Conservation (phyloP, 345 rosid species). For the Camelina neglecta region DNA sequence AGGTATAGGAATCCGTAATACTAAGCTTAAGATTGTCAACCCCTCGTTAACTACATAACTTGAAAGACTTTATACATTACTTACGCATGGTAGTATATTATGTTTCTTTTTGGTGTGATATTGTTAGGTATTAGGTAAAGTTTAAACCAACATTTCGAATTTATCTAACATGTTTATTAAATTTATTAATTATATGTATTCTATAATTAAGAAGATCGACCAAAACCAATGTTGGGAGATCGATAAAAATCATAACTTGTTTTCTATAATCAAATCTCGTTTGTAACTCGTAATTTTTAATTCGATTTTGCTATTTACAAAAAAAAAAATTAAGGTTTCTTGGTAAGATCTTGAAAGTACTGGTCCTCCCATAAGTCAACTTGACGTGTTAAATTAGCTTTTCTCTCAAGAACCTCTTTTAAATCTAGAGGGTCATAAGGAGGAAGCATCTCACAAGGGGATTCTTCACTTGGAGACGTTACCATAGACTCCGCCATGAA, state of each 20-base stretch:
- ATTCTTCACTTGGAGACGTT: constrained; percentile 50
- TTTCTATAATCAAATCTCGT: background rate
- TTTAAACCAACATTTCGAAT: background rate
- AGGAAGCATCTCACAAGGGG: constrained; percentile 55
- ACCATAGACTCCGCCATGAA: constrained; percentile 65
- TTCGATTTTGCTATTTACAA: background rate
- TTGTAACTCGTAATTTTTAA: background rate
- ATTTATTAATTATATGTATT: background rate
- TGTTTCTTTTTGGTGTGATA: constrained; percentile 4
- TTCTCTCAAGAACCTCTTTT: constrained; percentile 42
- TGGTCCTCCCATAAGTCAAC: constrained; percentile 63
- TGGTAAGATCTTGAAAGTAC: constrained; percentile 42
- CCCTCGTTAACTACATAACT: constrained; percentile 10
- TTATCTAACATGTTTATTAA: background rate
- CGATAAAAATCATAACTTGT: background rate
- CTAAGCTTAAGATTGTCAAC: constrained; percentile 9
- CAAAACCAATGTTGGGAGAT: too few relatives aligned
- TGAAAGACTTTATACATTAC: background rate
- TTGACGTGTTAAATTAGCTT: constrained; percentile 45
- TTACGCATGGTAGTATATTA: background rate
- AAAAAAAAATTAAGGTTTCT: constrained; percentile 8
- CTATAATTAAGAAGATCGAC: too few relatives aligned
- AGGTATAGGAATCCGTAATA: background rate
- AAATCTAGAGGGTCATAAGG: constrained; percentile 49
- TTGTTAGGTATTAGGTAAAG: background rate